Percentiles rank a stretch among this genome's conserved stretches.
Evolutionary conservation across 495 filamentous ascomycete genomes (phyloP).

Genomic region (Hypoxylon subgilvum): DNA sequence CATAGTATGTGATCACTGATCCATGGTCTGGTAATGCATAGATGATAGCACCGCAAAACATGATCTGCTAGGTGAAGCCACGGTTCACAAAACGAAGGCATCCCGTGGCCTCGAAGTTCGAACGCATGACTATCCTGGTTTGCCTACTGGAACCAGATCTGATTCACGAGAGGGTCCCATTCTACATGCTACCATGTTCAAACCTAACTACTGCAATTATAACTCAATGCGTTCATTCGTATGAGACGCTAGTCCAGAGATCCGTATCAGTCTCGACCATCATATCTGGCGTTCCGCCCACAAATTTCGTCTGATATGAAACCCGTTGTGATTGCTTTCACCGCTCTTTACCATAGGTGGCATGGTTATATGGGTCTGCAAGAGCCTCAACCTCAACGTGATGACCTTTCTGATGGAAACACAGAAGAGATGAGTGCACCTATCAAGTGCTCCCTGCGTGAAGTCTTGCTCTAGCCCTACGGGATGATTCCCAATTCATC

Average conservation of each 20-base stretch:
- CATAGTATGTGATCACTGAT: too few species aligned
- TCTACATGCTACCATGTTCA: conserved; percentile 20
- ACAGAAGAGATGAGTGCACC: too few species aligned
- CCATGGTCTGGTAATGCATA: too few species aligned
- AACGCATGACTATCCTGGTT: conserved; percentile 2
- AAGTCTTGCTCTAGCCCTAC: too few species aligned
- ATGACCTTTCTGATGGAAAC: not conserved
- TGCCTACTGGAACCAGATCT: conserved; percentile 15
- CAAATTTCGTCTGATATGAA: conserved; percentile 6
- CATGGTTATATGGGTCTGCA: not conserved
- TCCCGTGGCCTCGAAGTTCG: too few species aligned
- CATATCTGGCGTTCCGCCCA: not conserved
- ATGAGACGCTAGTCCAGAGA: not conserved
- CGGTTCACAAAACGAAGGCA: too few species aligned
- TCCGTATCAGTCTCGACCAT: not conserved
- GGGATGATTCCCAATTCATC: too few species aligned
- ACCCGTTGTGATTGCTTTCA: not conserved
- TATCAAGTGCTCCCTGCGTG: too few species aligned
- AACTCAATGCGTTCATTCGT: conserved; percentile 12
- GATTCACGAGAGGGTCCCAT: conserved; percentile 21
- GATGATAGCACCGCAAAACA: too few species aligned
- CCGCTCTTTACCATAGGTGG: not conserved
- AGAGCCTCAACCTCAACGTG: not conserved
- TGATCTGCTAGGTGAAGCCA: too few species aligned
- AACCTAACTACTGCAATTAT: conserved; percentile 21